Evolutionary conservation across 495 filamentous ascomycete genomes (phyloP), one percentile per base, ranked within the genome.

Genomic region (Lineolata rhizophorae): DNA sequence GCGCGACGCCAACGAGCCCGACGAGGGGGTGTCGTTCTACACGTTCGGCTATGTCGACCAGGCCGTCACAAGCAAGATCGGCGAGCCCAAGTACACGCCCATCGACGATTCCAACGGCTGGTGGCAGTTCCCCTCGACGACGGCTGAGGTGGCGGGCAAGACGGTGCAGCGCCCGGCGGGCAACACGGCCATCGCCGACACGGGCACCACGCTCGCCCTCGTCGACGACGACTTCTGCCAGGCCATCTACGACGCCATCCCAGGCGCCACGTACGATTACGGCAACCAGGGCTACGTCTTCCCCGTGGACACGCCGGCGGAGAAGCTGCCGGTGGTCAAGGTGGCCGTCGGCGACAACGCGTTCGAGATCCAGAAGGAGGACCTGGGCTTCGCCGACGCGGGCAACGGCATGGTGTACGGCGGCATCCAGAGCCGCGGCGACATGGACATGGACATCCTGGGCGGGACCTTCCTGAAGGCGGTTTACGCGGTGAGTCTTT

Each of bases 101-200:
- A 47, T 84, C 32, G 73, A 82, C 52, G 73, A 65, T 32, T 66
- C 62, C 8, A 48, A 73, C 24, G 76, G 77, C 15, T 78, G 79
- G 53, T 84, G 77, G 77, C 51, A 62, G 51, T 71, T 84, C 46
- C 42, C 59, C 16, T 76, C 69, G 20, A 50, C 61, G 29, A 67
- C 65, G 8, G 62, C 59, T 21, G 61, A 60, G 3, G 54, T 83
- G 29, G 67, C 69, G 41, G 71, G 69, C 40, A 60, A 70, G 40
- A 55, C 56, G 4, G 49, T 77, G 29, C 14, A 47, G 3, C 59
- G 64, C 6, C n/a, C n/a, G n/a, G 45, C 57, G n/a, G 61, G 60
- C 17, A 84, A 81, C 53, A 75, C 56, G n/a, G 74, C 77, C 32
- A 80, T 84, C 35, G 73, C 71, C 29, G 77, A 84, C 49, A 84